Evolutionary conservation across 768 basidiomycete genomes (phyloP).

Genomic region (Auricularia sp.): DNA sequence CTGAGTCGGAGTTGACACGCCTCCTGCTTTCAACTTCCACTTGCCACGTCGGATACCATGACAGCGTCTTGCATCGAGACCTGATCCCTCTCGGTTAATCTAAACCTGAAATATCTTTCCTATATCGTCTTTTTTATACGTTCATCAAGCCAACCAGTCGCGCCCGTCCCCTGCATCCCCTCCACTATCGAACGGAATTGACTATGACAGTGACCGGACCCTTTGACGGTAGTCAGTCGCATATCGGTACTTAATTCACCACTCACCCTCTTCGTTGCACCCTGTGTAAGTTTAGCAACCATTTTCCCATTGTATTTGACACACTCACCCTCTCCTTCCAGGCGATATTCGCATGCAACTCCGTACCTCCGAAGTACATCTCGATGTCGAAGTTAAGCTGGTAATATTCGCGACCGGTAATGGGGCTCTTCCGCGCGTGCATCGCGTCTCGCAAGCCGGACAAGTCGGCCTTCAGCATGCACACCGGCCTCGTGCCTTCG

Average conservation of each 20-base stretch:
- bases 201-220: background rate
- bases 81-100: too few species aligned
- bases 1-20: too few species aligned
- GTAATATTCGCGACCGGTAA: background rate
- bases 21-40: too few species aligned
- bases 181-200: background rate
- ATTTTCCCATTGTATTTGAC: background rate
- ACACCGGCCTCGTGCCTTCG: background rate
- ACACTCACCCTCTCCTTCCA: background rate
- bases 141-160: too few species aligned
- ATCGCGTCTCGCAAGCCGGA: background rate
- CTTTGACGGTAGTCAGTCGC: background rate
- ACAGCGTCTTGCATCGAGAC: too few species aligned
- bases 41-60: too few species aligned
- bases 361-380: background rate
- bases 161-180: too few species aligned
- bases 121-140: too few species aligned
- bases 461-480: background rate
- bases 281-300: background rate
- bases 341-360: background rate
- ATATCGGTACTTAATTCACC: background rate
- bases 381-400: background rate
- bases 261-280: background rate
- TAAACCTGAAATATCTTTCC: too few species aligned
- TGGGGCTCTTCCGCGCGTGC: background rate